Base-by-base conservation (phyloP, 352 stramenopile genomes). In the Phytophthora agathidicida region DNA sequence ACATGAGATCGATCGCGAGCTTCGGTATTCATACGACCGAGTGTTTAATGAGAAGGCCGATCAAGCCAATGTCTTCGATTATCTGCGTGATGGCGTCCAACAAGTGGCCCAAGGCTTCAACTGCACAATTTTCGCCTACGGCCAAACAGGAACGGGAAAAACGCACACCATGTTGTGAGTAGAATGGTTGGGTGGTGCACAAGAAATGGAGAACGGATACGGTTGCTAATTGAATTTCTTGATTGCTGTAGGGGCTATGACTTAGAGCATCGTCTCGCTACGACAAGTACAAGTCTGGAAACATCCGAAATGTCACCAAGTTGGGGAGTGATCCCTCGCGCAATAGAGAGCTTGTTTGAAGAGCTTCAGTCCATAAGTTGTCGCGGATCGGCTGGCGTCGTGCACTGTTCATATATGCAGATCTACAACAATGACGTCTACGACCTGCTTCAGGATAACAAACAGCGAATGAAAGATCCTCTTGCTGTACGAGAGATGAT, bases 391-490 rank as follows among this genome's bases (percentile, higher is more conserved):
- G 77, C 80, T 9, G 81, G 71, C 5, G 65, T 91, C 1, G 85
- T 98, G 6, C 83, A 94, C 60, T 93, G 86, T 51, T 97, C 89
- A 26, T 96, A 96, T 52, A 93, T 98, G 73, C 89, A 98, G 47
- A 91, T 98, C 50, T 98, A 97, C 78, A 91, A 91, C 56, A 93
- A 91, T 51, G 80, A 93, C 39, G 73, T 93, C 3, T 91, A 75
- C 41, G 83, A 93, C 30, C 57, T 93, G 41, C 68, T 93, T 0
- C 81, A 89, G 24, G 66, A 85, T 24, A 88, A 80, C 39, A 77
- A 81, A n/a, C 52, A 71, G 24, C 66, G 73, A 7, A 80, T 77
- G 62, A 78, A 84, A 17, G 72, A 83, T 16, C 65, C 77, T 8
- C 68, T 89, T 17, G 55, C 65, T 16, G 75, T 88, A 14, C 75